Evolutionary conservation across 306 rosid genomes (phyloP).

Genomic region (Quercus suber): DNA sequence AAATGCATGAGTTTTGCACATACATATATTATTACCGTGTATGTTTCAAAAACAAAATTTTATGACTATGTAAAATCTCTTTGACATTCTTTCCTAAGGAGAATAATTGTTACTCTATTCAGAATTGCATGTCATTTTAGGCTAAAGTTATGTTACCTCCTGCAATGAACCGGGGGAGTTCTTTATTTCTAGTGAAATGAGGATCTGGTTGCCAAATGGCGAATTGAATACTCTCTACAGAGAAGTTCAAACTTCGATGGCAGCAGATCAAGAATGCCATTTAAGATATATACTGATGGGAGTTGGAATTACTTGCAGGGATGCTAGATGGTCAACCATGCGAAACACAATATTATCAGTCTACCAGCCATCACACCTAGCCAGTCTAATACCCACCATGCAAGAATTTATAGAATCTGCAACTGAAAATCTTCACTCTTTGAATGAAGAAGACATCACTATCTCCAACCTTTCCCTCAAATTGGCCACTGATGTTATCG

Average conservation of each 20-base stretch:
- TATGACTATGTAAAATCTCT: too few species aligned
- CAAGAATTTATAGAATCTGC: conserved; percentile 75
- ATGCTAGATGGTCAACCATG: conserved; percentile 87
- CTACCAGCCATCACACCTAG: conserved; percentile 78
- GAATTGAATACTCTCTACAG: background rate
- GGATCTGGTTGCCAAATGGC: background rate
- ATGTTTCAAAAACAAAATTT: too few species aligned
- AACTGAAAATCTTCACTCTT: conserved; percentile 53
- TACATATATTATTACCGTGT: too few species aligned
- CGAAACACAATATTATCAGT: conserved; percentile 70
- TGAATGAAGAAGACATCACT: conserved; percentile 37
- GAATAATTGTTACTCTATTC: too few species aligned
- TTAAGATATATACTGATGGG: background rate
- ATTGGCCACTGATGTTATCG: conserved; percentile 78
- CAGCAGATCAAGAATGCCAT: background rate
- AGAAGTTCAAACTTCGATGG: background rate
- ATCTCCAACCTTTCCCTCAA: conserved; percentile 73
- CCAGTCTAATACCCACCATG: conserved; percentile 78
- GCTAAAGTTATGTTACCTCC: too few species aligned
- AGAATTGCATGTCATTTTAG: too few species aligned
- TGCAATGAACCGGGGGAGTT: background rate
- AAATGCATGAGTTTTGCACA: too few species aligned
- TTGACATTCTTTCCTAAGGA: too few species aligned
- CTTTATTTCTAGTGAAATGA: background rate
- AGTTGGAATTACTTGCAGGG: conserved; percentile 47